Conservation (phyloP, 2,329 filamentous ascomycete species). For the Chaetothyriales sp. region DNA sequence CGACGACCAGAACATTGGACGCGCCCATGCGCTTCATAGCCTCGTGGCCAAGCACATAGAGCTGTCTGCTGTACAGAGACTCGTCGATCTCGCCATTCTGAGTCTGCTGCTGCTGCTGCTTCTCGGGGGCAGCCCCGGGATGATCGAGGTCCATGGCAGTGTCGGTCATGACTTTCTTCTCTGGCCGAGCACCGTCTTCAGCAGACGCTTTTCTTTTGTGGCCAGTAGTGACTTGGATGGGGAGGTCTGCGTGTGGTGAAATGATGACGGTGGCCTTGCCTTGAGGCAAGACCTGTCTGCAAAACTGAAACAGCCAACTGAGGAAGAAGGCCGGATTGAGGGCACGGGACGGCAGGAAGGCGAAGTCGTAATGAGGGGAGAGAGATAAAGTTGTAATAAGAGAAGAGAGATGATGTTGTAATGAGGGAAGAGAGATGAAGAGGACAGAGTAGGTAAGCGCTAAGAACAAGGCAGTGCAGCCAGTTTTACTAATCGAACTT, state of each 20-base stretch:
- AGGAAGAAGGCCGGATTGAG: background rate
- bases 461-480: background rate
- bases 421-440: background rate
- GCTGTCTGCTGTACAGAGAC: conserved; percentile 53
- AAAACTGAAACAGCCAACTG: background rate
- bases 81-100: conserved; percentile 55
- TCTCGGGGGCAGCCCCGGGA: conserved; percentile 34
- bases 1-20: conserved; percentile 84
- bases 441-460: background rate
- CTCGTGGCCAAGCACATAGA: conserved; percentile 61
- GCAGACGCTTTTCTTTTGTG: conserved; percentile 39
- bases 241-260: conserved; percentile 21
- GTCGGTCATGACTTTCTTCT: conserved; percentile 44
- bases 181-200: conserved; percentile 33
- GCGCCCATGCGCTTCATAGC: conserved; percentile 98
- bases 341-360: background rate
- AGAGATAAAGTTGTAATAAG: too few relatives aligned
- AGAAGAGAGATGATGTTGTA: background rate
- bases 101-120: conserved; percentile 42
- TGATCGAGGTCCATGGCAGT: conserved; percentile 50
- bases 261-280: conserved; percentile 22
- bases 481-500: background rate
- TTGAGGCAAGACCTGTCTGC: conserved; percentile 14
- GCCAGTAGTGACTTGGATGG: conserved; percentile 34
- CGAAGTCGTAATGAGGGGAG: background rate